Percentiles rank a stretch among this genome's conserved stretches.
phyloP scores from a whole-genome alignment of 2,329 filamentous ascomycete genomes.

The Aspergillus sp. region DNA sequence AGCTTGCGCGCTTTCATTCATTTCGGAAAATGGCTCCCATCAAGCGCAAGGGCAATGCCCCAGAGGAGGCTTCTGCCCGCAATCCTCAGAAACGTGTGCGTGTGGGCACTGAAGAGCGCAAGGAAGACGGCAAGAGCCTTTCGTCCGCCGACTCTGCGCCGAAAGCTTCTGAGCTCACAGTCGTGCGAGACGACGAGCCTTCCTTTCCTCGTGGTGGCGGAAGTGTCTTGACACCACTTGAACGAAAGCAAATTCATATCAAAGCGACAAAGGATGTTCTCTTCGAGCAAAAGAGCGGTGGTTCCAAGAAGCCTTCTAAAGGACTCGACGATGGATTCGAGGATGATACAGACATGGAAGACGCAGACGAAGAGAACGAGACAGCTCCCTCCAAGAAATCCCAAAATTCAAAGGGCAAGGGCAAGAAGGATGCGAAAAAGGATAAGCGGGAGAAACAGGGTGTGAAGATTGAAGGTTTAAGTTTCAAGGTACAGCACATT shows the following conservation, averaged over 20 bases:
- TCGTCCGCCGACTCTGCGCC: slow-evolving; percentile 20
- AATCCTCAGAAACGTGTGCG: slow-evolving; percentile 43
- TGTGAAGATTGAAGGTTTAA: slow-evolving; percentile 80
- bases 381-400: slow-evolving; percentile 35
- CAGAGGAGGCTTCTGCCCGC: slow-evolving; percentile 35
- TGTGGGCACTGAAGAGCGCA: slow-evolving; percentile 36
- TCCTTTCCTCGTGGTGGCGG: slow-evolving; percentile 91
- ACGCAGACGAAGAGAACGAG: slow-evolving; percentile 41
- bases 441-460: slow-evolving; percentile 50
- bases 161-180: slow-evolving; percentile 38
- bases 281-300: slow-evolving; percentile 71
- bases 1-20: slow-evolving; percentile 26
- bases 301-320: slow-evolving; percentile 48
- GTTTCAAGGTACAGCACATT: slow-evolving; percentile 69
- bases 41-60: slow-evolving; percentile 46
- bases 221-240: slow-evolving; percentile 84
- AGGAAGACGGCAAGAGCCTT: slow-evolving; percentile 33
- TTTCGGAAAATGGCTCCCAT: slow-evolving; percentile 41
- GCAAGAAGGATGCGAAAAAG: slow-evolving; percentile 54
- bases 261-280: slow-evolving; percentile 90
- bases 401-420: slow-evolving; percentile 40
- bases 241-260: slow-evolving; percentile 94
- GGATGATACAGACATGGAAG: slow-evolving; percentile 53
- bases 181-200: slow-evolving; percentile 74
- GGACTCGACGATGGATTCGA: slow-evolving; percentile 50